phyloP scores from a whole-genome alignment of 1,139 yeast genomes.

The Barnettozyma hawaiiensis region DNA sequence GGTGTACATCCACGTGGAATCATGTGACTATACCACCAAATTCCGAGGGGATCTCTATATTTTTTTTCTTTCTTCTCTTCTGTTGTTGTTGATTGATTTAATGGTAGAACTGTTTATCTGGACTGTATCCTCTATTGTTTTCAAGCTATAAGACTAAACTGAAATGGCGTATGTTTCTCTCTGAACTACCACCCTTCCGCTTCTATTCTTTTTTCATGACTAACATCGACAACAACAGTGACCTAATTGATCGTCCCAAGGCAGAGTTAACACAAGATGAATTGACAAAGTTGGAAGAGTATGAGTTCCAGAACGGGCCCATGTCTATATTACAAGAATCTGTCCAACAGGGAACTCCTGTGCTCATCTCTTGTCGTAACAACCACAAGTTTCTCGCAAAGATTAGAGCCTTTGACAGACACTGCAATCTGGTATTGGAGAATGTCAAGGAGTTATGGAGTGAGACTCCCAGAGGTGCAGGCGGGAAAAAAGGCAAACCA shows the following conservation, averaged over 20 bases:
- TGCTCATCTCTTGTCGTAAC: conserved; percentile 85
- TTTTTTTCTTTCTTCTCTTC: too few species aligned
- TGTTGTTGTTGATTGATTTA: too few species aligned
- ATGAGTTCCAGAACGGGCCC: conserved; percentile 89
- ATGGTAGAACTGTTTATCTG: too few species aligned
- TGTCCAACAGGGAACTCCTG: conserved; percentile 65
- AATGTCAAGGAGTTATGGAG: conserved; percentile 91
- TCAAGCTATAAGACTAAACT: too few species aligned
- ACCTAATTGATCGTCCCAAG: conserved; percentile 63
- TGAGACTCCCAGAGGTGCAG: conserved; percentile 56
- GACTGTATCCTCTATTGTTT: too few species aligned
- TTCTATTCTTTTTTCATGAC: too few species aligned
- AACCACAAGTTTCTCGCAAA: conserved; percentile 87
- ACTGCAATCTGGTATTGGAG: conserved; percentile 86
- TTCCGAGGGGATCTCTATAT: too few species aligned
- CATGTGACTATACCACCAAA: background rate
- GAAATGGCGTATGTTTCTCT: conserved; percentile 2
- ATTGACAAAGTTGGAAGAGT: conserved; percentile 77
- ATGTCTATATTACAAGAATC: conserved; percentile 80
- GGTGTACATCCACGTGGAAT: background rate
- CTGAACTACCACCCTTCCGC: too few species aligned
- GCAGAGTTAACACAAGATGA: conserved; percentile 79
- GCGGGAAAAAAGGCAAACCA: conserved; percentile 67
- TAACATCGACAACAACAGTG: too few species aligned
- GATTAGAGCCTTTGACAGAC: conserved; percentile 93